A percentile compares a stretch with the other conserved stretches of the same genome.
Evolutionary conservation across 1,284 basidiomycete species (phyloP).

Genomic region (Cutaneotrichosporon sp.): DNA sequence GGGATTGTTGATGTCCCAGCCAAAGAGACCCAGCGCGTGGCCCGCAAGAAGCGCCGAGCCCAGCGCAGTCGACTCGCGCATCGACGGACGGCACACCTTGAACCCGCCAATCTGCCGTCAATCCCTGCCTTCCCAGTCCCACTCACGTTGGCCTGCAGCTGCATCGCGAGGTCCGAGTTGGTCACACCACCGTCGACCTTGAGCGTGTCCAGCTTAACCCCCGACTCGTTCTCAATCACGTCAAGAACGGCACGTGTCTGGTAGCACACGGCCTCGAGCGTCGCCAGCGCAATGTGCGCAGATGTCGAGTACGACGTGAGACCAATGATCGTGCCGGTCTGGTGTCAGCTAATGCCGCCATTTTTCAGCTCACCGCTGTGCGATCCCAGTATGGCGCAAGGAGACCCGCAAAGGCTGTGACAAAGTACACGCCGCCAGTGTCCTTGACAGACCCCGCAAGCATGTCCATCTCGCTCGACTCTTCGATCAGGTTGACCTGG

Average conservation of each 20-base stretch:
- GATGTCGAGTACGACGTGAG: constrained; percentile 89
- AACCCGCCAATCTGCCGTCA: constrained; percentile 67
- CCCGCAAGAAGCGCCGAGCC: constrained; percentile 96
- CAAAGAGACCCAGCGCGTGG: constrained; percentile 77
- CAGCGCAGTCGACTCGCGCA: constrained; percentile 94
- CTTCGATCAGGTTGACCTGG: constrained; percentile 74
- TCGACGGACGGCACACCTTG: constrained; percentile 82
- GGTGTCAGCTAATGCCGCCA: neutral
- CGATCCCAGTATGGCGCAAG: constrained; percentile 62
- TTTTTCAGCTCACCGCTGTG: constrained; percentile 30
- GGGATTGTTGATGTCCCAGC: constrained; percentile 86
- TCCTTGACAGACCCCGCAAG: constrained; percentile 72
- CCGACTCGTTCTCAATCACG: constrained; percentile 56
- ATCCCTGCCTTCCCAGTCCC: neutral
- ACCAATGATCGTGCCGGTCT: constrained; percentile 44
- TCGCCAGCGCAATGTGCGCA: constrained; percentile 87
- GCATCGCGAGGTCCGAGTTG: constrained; percentile 74
- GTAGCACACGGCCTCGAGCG: constrained; percentile 72
- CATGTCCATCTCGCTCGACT: constrained; percentile 76
- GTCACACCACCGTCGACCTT: constrained; percentile 95
- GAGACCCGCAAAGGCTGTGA: constrained; percentile 89
- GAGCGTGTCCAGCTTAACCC: constrained; percentile 65
- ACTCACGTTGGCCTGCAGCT: constrained; percentile 71
- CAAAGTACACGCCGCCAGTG: constrained; percentile 94
- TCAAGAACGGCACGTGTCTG: constrained; percentile 90